Evolutionary conservation across 345 rosid genomes (phyloP).

Genomic region (Heritiera fomes): DNA sequence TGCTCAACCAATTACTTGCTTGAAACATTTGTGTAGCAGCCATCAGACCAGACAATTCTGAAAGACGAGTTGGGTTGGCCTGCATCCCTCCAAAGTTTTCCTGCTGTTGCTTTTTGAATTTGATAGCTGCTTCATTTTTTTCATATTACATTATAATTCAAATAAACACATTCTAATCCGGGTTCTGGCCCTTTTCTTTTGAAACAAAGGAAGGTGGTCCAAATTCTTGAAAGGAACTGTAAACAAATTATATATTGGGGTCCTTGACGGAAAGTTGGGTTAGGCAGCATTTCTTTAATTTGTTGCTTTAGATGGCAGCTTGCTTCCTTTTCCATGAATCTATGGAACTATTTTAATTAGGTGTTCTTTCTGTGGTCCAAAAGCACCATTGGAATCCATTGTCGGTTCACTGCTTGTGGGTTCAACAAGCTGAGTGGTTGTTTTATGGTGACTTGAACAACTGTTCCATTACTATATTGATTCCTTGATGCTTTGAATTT

Average conservation of each 20-base stretch:
- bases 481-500: too few species aligned
- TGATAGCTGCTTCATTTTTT: slow-evolving; percentile 10
- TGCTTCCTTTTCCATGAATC: slow-evolving; percentile 23
- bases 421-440: slow-evolving; percentile 20
- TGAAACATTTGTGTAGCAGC: too few species aligned
- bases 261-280: not conserved
- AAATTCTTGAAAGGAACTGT: not conserved
- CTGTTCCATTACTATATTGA: not conserved
- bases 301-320: slow-evolving; percentile 18
- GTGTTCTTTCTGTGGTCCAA: slow-evolving; percentile 21
- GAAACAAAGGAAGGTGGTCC: not conserved
- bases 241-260: not conserved
- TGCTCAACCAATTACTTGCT: too few species aligned
- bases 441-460: slow-evolving; percentile 13
- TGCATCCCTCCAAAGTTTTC: slow-evolving; percentile 34
- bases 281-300: slow-evolving; percentile 16
- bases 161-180: not conserved
- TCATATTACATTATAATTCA: not conserved
- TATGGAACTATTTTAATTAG: not conserved
- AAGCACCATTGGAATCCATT: not conserved
- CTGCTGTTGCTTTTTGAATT: slow-evolving; percentile 18
- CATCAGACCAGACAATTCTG: not conserved
- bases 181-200: slow-evolving; percentile 9
- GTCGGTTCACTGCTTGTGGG: slow-evolving; percentile 16
- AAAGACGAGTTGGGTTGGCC: slow-evolving; percentile 12